Percentiles rank a stretch among this genome's conserved stretches.
Evolutionary conservation across 345 rosid species (phyloP).

Genomic region (Gossypium longicalyx): DNA sequence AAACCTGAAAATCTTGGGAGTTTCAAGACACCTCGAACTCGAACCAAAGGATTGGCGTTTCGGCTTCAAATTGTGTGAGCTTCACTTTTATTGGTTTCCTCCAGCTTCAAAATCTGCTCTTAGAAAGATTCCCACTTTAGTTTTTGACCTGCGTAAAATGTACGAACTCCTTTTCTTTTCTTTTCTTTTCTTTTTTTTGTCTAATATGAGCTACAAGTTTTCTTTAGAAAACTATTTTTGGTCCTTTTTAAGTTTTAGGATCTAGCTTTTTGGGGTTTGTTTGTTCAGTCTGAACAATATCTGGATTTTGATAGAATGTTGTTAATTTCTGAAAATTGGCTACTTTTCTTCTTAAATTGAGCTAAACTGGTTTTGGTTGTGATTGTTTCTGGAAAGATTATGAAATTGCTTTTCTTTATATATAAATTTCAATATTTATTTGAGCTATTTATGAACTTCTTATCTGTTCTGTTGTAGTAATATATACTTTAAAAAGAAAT

Average conservation of each 20-base stretch:
- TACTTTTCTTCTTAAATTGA: slow-evolving; percentile 3
- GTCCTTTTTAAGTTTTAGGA: neutral
- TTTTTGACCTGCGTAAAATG: neutral
- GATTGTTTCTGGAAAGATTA: neutral
- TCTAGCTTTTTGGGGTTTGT: neutral
- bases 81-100: neutral
- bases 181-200: neutral
- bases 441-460: neutral
- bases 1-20: neutral
- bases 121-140: neutral
- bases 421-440: neutral
- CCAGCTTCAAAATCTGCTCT: neutral
- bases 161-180: neutral
- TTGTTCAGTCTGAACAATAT: neutral
- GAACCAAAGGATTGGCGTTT: neutral
- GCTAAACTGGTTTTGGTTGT: neutral
- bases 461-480: neutral
- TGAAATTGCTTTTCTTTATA: neutral
- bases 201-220: neutral
- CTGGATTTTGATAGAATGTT: neutral
- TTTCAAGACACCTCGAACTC: neutral
- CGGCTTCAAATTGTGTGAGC: neutral
- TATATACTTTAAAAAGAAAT: neutral
- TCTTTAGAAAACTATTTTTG: neutral
- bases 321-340: neutral